Conservation (phyloP, 2,329 filamentous ascomycete species). For the Onygenales sp. region DNA sequence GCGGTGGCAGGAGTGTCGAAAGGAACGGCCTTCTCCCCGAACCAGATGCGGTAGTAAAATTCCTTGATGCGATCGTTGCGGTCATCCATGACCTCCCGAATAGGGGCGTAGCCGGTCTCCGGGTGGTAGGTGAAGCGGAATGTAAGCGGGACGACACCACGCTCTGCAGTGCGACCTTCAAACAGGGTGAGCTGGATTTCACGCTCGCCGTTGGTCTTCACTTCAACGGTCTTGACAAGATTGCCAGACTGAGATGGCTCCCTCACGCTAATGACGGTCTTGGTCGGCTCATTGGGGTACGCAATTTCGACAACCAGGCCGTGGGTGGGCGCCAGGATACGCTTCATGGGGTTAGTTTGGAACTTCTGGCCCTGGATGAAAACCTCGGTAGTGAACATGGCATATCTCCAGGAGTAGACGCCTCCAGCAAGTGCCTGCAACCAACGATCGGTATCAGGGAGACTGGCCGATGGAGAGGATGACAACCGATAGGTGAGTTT, state of each 20-base stretch:
- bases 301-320: conserved; percentile 85
- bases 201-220: conserved; percentile 63
- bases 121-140: conserved; percentile 90
- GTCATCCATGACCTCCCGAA: conserved; percentile 88
- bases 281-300: conserved; percentile 69
- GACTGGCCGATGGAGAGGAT: conserved; percentile 57
- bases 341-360: conserved; percentile 89
- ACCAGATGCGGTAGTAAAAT: conserved; percentile 98
- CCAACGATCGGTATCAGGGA: conserved; percentile 79
- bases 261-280: conserved; percentile 76
- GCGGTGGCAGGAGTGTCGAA: conserved; percentile 78
- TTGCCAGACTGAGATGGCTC: conserved; percentile 82
- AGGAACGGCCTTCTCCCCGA: conserved; percentile 73
- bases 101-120: conserved; percentile 93
- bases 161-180: conserved; percentile 82
- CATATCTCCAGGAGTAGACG: conserved; percentile 85
- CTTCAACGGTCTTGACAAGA: conserved; percentile 79
- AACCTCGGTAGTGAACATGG: conserved; percentile 85
- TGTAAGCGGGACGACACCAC: conserved; percentile 70
- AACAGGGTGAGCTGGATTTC: conserved; percentile 85
- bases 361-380: conserved; percentile 94
- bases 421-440: conserved; percentile 77
- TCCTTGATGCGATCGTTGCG: conserved; percentile 98
- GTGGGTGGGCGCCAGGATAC: conserved; percentile 76
- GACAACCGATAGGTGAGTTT: conserved; percentile 82